These are phyloP conservation scores for Exophiala sideris DNA, from an alignment of 2,329 filamentous ascomycete genomes.

Conservation along the genomic window DNA sequence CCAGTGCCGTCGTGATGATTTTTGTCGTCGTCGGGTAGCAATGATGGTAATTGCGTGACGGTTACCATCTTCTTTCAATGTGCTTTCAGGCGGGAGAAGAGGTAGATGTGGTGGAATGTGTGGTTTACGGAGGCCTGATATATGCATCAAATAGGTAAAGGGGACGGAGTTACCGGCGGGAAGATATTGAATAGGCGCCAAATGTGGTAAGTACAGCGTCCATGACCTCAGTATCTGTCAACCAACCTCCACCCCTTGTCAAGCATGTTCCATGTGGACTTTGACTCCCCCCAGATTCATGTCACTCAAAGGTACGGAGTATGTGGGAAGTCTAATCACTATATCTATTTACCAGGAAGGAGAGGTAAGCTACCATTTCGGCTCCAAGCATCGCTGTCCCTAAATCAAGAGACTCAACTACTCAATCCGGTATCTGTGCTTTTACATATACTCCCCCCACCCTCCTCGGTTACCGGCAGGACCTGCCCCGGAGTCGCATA, in stretches of 20 bases:
- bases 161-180: not conserved
- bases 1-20: conserved; percentile 43
- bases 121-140: not conserved
- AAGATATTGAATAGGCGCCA: not conserved
- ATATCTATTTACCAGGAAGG: too few relatives aligned
- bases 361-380: too few relatives aligned
- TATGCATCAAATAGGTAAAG: not conserved
- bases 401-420: too few relatives aligned
- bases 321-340: too few relatives aligned
- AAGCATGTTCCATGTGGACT: too few relatives aligned
- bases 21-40: conserved; percentile 19
- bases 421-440: too few relatives aligned
- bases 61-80: conserved; percentile 3
- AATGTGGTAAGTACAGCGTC: not conserved
- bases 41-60: conserved; percentile 9
- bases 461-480: too few relatives aligned
- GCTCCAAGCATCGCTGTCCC: too few relatives aligned
- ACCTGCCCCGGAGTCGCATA: too few relatives aligned
- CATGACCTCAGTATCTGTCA: not conserved
- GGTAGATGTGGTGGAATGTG: not conserved
- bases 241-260: not conserved
- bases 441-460: too few relatives aligned
- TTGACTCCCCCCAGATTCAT: too few relatives aligned
- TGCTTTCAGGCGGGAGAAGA: not conserved
- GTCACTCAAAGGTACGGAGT: too few relatives aligned